Conservation (phyloP, 1,284 basidiomycete species). For the Dichomitus squalens region DNA sequence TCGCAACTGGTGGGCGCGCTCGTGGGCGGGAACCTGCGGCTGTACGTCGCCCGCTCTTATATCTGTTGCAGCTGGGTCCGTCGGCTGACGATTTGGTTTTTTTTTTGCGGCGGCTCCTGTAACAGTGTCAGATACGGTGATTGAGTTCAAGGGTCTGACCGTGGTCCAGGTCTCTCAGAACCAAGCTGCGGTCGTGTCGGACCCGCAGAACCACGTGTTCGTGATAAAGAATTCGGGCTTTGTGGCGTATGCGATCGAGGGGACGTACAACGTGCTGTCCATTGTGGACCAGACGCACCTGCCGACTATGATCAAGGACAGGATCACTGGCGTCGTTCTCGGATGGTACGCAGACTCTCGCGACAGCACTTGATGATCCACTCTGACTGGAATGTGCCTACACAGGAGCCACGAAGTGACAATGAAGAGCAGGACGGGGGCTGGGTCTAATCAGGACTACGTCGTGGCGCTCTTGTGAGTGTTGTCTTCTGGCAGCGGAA, state of each 20-base stretch:
- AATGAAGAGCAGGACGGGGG: constrained; percentile 62
- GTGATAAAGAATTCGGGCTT: constrained; percentile 79
- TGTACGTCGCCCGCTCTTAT: constrained; percentile 42
- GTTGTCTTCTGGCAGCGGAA: neutral
- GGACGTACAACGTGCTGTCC: constrained; percentile 73
- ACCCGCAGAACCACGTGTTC: constrained; percentile 81
- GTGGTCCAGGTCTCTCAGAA: constrained; percentile 83
- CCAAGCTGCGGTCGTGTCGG: constrained; percentile 75
- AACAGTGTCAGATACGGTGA: constrained; percentile 75
- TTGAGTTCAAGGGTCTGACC: constrained; percentile 75
- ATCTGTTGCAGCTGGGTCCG: neutral
- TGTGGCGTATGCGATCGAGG: constrained; percentile 74
- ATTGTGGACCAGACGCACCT: constrained; percentile 83
- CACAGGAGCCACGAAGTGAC: constrained; percentile 67
- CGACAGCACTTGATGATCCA: neutral
- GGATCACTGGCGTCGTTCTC: constrained; percentile 57
- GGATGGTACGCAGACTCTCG: constrained; percentile 45
- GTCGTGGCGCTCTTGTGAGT: constrained; percentile 76
- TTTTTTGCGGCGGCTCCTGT: neutral
- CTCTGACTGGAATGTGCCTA: neutral
- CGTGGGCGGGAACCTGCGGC: constrained; percentile 67
- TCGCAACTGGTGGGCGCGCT: constrained; percentile 80
- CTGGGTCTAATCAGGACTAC: constrained; percentile 54
- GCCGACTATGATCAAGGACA: constrained; percentile 58
- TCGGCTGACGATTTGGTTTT: too few species aligned